These are phyloP conservation scores for Coemansia sp. DNA, from an alignment of 192 early-diverging fungal species.

Conservation along the genomic window DNA sequence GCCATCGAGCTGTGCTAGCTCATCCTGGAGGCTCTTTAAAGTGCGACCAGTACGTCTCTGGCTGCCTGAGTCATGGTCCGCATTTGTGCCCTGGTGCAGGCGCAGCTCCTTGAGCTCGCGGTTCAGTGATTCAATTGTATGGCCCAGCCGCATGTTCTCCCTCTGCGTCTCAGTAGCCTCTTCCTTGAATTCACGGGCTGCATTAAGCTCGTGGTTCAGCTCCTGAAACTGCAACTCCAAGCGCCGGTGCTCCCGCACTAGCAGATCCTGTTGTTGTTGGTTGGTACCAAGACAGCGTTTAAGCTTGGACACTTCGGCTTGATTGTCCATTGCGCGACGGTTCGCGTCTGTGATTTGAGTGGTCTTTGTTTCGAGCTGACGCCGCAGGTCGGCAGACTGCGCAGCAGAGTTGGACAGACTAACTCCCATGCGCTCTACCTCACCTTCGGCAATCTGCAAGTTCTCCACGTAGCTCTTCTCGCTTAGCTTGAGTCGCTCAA, in stretches of 20 bases:
- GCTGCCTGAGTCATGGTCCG: not conserved
- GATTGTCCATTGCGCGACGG: constrained; percentile 20
- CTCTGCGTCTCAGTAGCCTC: constrained; percentile 14
- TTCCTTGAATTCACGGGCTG: constrained; percentile 25
- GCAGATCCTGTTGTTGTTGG: constrained; percentile 30
- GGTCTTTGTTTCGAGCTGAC: constrained; percentile 34
- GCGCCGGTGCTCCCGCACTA: constrained; percentile 24
- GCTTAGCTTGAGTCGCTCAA: constrained; percentile 34
- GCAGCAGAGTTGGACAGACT: constrained; percentile 31
- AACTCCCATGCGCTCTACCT: constrained; percentile 35
- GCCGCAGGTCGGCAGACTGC: constrained; percentile 28
- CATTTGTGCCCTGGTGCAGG: constrained; percentile 7
- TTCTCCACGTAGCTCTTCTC: constrained; percentile 21
- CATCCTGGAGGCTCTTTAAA: constrained; percentile 42
- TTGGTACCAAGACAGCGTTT: constrained; percentile 22
- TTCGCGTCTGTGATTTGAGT: constrained; percentile 19
- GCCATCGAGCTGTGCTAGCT: constrained; percentile 27
- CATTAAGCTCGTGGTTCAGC: constrained; percentile 30
- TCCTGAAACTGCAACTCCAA: constrained; percentile 32
- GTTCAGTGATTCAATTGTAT: constrained; percentile 27
- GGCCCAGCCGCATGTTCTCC: constrained; percentile 34
- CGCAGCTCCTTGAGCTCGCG: constrained; percentile 39
- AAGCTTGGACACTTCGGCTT: constrained; percentile 31
- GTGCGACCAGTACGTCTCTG: constrained; percentile 13
- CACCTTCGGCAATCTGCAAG: constrained; percentile 31